phyloP scores from a whole-genome alignment of 352 stramenopile species.

The Aphanomyces astaci region DNA sequence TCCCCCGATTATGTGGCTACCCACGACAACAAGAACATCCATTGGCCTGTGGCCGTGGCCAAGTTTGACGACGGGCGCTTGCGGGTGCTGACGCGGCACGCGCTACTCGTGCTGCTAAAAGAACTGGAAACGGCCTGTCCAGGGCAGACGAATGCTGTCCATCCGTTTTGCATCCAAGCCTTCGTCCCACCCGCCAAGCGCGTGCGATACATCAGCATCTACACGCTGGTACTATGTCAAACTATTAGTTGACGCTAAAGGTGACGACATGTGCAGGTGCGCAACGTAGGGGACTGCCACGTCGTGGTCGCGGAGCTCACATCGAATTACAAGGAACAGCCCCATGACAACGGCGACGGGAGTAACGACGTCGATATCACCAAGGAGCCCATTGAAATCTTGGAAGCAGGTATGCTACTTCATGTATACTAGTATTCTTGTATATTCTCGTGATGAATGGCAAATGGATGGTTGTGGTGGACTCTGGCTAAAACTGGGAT shows the following conservation, averaged over 20 bases:
- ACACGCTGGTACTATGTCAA: slow-evolving; percentile 16
- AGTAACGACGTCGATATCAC: slow-evolving; percentile 14
- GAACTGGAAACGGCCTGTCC: not conserved
- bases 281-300: slow-evolving; percentile 5
- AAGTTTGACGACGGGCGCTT: slow-evolving; percentile 19
- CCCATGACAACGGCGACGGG: not conserved
- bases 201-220: slow-evolving; percentile 21
- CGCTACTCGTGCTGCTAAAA: not conserved
- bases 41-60: slow-evolving; percentile 16
- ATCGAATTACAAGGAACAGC: slow-evolving; percentile 13
- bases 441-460: too few species aligned
- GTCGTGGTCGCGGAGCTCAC: slow-evolving; percentile 19
- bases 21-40: not conserved
- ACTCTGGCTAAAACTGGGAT: too few species aligned
- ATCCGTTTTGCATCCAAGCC: slow-evolving; percentile 16
- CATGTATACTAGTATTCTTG: too few species aligned
- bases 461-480: too few species aligned
- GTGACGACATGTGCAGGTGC: slow-evolving; percentile 9
- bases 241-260: too few species aligned
- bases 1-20: not conserved
- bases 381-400: slow-evolving; percentile 17
- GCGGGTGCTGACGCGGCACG: not conserved
- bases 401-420: slow-evolving; percentile 2
- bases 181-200: slow-evolving; percentile 21
- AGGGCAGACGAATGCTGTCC: not conserved